Evolutionary conservation across 805 yeast genomes (phyloP).

Genomic region (Tetrapisispora pingtungensis): DNA sequence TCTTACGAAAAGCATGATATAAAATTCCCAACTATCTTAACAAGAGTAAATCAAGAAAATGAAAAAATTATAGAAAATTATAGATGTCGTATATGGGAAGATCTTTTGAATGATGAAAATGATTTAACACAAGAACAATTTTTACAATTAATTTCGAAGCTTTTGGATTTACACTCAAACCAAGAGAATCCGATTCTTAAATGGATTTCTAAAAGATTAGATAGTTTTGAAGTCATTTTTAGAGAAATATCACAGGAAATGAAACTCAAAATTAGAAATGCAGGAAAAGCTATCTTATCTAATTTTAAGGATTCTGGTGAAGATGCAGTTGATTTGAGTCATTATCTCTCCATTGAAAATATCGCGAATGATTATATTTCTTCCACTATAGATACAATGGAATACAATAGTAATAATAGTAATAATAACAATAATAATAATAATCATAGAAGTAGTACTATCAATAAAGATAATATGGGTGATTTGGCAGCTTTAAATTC

Average conservation of each 20-base stretch:
- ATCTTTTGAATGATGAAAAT: conserved; percentile 26
- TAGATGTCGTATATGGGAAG: conserved; percentile 43
- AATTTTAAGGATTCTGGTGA: conserved; percentile 8
- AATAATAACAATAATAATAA: conserved; percentile 4
- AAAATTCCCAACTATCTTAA: conserved; percentile 29
- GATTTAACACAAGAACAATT: conserved; percentile 24
- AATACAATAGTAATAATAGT: conserved; percentile 1
- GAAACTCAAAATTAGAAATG: conserved; percentile 31
- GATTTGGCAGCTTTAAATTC: background rate
- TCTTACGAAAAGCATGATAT: conserved; percentile 11
- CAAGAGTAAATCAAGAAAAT: conserved; percentile 47
- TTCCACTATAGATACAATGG: conserved; percentile 3
- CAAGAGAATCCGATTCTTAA: conserved; percentile 52
- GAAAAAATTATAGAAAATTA: conserved; percentile 45
- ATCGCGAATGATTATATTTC: conserved; percentile 13
- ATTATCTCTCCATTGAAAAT: conserved; percentile 21
- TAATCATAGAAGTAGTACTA: conserved; percentile 1
- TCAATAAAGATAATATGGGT: background rate
- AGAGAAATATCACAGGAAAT: conserved; percentile 35
- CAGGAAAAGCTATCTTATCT: conserved; percentile 33
- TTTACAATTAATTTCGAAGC: conserved; percentile 38
- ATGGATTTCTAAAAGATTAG: conserved; percentile 47
- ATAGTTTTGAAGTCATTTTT: conserved; percentile 31
- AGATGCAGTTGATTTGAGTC: conserved; percentile 26
- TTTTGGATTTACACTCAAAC: conserved; percentile 41